Evolutionary conservation across 1,284 basidiomycete species (phyloP), one percentile per base, ranked within the genome.

Genomic region (Austroboletus niveus): DNA sequence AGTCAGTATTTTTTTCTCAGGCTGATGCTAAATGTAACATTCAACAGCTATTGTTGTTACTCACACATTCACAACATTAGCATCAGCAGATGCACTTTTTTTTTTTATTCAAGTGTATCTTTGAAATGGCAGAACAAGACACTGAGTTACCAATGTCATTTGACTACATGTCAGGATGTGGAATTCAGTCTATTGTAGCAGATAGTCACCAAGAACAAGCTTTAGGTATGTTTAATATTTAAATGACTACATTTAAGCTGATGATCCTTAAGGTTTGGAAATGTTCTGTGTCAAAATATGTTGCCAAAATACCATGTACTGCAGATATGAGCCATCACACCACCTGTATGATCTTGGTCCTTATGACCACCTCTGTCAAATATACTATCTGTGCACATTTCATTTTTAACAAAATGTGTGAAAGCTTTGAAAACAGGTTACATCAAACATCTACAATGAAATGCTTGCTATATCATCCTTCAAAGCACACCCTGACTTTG

Each of bases 161-260:
- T 15, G 10, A 50, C 1, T 45, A 53, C 10, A 50, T 53, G 10
- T 10, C 2, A 1, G 38, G 38, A 12, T 0, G 14, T 45, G 54
- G 51, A 4, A 52, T 55, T 32, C 20, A 55, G 22, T 53, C 51
- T 2, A 15, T 55, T 4, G 30, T 55, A 2, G 54, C 48, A 8
- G 48, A 55, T 48, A 39, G 32, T 11, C 53, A 54, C 9, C 2
- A 14, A 3, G 42, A 38, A 2, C 48, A 55, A 24, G 54, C 44
- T 4, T 36, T 55, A 34, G 32, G 7, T 14, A 4, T 14, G 14
- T 14, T 34, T 6, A 34, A 34, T 10, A 34, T 14, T 14, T 14
- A 34, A 10, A 34, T 24, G 6, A 34, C 14, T 34, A 17, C 6
- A 34, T 24, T 14, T 4, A 34, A 4, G 14, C 14, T 34, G 32